Conservation (phyloP, 331 rosid genomes). For the Acacia pycnantha region DNA sequence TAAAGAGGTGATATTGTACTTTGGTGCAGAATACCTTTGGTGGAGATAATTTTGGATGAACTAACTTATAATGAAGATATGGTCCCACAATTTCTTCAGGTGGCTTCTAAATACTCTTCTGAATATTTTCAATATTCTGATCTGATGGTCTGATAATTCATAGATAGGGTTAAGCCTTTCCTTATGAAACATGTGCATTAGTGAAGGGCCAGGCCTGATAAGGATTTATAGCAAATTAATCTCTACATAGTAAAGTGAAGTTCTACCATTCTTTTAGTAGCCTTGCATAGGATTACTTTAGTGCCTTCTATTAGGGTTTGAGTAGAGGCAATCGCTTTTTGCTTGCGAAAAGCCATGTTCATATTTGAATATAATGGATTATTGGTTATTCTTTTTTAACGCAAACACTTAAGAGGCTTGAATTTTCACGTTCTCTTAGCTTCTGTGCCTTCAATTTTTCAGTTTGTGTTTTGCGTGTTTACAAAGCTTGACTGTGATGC, state of each 20-base stretch:
- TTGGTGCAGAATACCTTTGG: constrained; percentile 68
- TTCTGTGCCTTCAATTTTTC: not conserved
- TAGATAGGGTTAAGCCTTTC: constrained; percentile 4
- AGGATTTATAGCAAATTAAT: constrained; percentile 17
- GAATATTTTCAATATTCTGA: not conserved
- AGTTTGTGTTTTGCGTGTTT: not conserved
- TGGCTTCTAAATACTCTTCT: constrained; percentile 26
- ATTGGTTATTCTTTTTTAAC: not conserved
- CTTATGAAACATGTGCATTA: not conserved
- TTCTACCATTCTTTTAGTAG: constrained; percentile 2
- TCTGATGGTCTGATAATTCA: not conserved
- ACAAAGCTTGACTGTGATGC: not conserved
- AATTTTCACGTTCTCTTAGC: not conserved
- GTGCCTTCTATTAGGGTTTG: not conserved
- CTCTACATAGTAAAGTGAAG: not conserved
- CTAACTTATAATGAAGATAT: constrained; percentile 61
- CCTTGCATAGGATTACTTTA: not conserved
- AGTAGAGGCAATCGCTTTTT: not conserved
- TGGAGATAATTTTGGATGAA: constrained; percentile 79
- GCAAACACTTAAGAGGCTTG: not conserved
- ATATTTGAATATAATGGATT: not conserved
- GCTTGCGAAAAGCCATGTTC: not conserved
- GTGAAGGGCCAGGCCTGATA: constrained; percentile 1
- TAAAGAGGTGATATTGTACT: constrained; percentile 14
- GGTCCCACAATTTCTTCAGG: constrained; percentile 75